These are phyloP conservation scores for Colletotrichum lindemuthianum DNA, from an alignment of 2,329 filamentous ascomycete genomes.

Conservation along the genomic window DNA sequence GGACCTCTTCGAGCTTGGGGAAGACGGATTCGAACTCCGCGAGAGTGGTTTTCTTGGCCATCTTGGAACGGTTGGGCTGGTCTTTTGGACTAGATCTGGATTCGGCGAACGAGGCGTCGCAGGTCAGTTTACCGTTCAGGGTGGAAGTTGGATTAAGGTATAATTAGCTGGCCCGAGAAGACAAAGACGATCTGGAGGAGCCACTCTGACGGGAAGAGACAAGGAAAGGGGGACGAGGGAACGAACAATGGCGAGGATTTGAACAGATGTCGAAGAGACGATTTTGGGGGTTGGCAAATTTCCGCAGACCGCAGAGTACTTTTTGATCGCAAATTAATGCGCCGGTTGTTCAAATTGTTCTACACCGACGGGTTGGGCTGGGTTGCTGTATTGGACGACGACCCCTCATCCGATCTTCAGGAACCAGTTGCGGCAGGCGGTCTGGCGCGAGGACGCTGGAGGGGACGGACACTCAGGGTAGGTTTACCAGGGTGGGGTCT, in stretches of 20 bases:
- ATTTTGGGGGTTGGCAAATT: conserved; percentile 20
- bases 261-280: not conserved
- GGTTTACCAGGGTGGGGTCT: not conserved
- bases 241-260: conserved; percentile 3
- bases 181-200: not conserved
- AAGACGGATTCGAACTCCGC: conserved; percentile 92
- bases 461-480: too few species aligned
- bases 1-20: conserved; percentile 83
- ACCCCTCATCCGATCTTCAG: conserved; percentile 33
- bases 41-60: conserved; percentile 79
- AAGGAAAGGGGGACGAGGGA: conserved; percentile 9
- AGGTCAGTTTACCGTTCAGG: not conserved
- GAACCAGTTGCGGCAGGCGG: conserved; percentile 24
- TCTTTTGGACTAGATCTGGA: conserved; percentile 1
- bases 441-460: not conserved
- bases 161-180: too few species aligned
- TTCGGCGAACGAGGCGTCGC: conserved; percentile 11
- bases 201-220: not conserved
- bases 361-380: not conserved
- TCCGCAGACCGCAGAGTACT: conserved; percentile 15
- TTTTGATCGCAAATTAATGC: conserved; percentile 29
- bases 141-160: not conserved
- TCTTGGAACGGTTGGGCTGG: conserved; percentile 45
- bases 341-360: conserved; percentile 17
- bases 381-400: not conserved